phyloP scores from a whole-genome alignment of 441 rosid genomes.

The Populus hybrid region DNA sequence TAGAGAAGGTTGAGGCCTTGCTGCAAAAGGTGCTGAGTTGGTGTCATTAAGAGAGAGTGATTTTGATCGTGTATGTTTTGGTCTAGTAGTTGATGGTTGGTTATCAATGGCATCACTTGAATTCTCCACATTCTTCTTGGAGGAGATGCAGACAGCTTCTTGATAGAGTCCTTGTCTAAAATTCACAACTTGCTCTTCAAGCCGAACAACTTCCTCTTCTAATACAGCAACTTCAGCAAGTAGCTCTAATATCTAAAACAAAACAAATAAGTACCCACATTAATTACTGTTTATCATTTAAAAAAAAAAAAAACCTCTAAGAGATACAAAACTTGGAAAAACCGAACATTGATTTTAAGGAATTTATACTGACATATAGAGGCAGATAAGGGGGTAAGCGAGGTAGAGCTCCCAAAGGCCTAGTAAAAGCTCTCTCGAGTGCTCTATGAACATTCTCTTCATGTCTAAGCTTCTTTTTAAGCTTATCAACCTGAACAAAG shows the following conservation, averaged over 20 bases:
- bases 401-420: slow-evolving; percentile 93
- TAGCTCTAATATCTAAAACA: slow-evolving; percentile 70
- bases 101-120: slow-evolving; percentile 32
- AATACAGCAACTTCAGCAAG: slow-evolving; percentile 94
- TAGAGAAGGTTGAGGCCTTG: slow-evolving; percentile 52
- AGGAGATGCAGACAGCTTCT: slow-evolving; percentile 70
- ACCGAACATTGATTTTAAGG: background rate
- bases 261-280: slow-evolving; percentile 5
- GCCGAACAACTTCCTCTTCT: slow-evolving; percentile 91
- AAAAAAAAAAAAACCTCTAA: background rate
- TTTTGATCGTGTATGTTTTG: slow-evolving; percentile 64
- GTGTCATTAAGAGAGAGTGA: slow-evolving; percentile 61
- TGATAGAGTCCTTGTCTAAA: slow-evolving; percentile 86
- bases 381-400: slow-evolving; percentile 91
- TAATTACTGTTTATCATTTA: background rate
- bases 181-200: slow-evolving; percentile 83
- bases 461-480: slow-evolving; percentile 83
- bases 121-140: slow-evolving; percentile 58
- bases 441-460: slow-evolving; percentile 97
- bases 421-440: slow-evolving; percentile 81
- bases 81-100: slow-evolving; percentile 45
- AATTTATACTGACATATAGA: slow-evolving; percentile 52
- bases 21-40: slow-evolving; percentile 38
- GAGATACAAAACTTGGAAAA: background rate
- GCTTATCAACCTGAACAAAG: slow-evolving; percentile 73